phyloP scores from a whole-genome alignment of 2,329 filamentous ascomycete genomes.

The Fusarium xyrophilum region DNA sequence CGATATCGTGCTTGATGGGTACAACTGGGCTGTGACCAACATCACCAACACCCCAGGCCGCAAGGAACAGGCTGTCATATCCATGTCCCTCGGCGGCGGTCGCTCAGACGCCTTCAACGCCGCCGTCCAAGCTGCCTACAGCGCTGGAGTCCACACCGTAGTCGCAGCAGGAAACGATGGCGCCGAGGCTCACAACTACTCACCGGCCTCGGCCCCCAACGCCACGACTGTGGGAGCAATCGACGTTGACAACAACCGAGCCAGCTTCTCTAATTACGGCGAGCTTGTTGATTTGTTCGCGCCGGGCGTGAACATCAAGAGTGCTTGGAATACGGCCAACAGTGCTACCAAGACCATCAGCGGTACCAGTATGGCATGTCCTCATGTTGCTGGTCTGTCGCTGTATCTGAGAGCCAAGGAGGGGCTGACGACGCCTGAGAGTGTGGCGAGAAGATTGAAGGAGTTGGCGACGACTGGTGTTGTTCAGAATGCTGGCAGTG shows the following conservation, averaged over 20 bases:
- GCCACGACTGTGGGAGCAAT: constrained; percentile 63
- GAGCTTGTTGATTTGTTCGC: constrained; percentile 58
- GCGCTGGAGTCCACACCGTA: constrained; percentile 57
- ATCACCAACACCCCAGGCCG: constrained; percentile 49
- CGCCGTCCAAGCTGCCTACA: constrained; percentile 56
- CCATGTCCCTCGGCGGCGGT: constrained; percentile 61
- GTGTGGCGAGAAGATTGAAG: constrained; percentile 52
- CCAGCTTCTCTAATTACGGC: constrained; percentile 60
- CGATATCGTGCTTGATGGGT: constrained; percentile 43
- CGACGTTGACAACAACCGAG: constrained; percentile 47
- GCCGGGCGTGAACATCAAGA: constrained; percentile 55
- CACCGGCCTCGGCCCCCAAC: constrained; percentile 55
- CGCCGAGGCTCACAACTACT: constrained; percentile 50
- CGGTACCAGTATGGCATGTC: constrained; percentile 69
- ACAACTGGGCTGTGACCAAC: constrained; percentile 52
- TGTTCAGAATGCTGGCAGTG: constrained; percentile 44
- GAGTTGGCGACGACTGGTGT: constrained; percentile 50
- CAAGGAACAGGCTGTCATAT: constrained; percentile 55
- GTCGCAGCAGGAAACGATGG: constrained; percentile 63
- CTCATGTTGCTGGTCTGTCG: constrained; percentile 66
- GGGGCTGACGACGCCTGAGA: constrained; percentile 51
- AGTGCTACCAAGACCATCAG: constrained; percentile 56
- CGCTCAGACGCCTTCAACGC: constrained; percentile 56
- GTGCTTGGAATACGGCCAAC: constrained; percentile 53
- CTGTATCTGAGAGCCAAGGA: constrained; percentile 56